These are phyloP conservation scores for Artemisia annua DNA, from an alignment of 129 eudicot species.

Conservation along the genomic window DNA sequence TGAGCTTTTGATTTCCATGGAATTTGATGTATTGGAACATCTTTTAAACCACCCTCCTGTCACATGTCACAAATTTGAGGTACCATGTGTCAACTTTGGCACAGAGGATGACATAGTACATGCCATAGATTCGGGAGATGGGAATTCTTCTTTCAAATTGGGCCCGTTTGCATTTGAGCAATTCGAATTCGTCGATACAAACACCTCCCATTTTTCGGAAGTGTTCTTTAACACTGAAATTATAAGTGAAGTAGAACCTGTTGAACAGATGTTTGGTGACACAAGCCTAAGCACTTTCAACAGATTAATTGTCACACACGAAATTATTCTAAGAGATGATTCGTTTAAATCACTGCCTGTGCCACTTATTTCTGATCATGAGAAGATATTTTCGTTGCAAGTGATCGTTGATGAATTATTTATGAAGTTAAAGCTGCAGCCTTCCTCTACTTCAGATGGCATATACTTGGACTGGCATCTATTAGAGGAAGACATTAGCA, in stretches of 20 bases:
- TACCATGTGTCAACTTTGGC: conserved; percentile 26
- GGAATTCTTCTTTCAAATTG: conserved; percentile 8
- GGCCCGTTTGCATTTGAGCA: conserved; percentile 56
- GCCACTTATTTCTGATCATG: conserved; percentile 60
- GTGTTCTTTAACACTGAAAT: conserved; percentile 33
- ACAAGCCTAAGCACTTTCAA: conserved; percentile 46
- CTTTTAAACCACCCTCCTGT: conserved; percentile 36
- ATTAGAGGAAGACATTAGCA: conserved; percentile 60
- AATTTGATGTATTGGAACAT: conserved; percentile 54
- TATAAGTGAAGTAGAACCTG: conserved; percentile 38
- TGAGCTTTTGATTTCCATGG: conserved; percentile 56
- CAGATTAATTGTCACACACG: conserved; percentile 65
- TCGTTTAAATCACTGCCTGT: conserved; percentile 81
- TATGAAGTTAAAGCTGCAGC: conserved; percentile 53
- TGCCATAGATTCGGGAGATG: conserved; percentile 44
- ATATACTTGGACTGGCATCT: conserved; percentile 93
- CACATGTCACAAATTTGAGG: conserved; percentile 32
- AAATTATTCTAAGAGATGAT: conserved; percentile 71
- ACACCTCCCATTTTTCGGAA: conserved; percentile 37
- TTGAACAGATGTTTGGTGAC: conserved; percentile 57
- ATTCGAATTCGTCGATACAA: conserved; percentile 47
- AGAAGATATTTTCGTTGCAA: conserved; percentile 41
- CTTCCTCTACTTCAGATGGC: conserved; percentile 78
- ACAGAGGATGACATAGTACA: conserved; percentile 49
- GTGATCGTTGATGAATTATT: conserved; percentile 44